A percentile compares a stretch with the other conserved stretches of the same genome.
phyloP scores from a whole-genome alignment of 768 basidiomycete species.

The Termitomyces bulborhizus region DNA sequence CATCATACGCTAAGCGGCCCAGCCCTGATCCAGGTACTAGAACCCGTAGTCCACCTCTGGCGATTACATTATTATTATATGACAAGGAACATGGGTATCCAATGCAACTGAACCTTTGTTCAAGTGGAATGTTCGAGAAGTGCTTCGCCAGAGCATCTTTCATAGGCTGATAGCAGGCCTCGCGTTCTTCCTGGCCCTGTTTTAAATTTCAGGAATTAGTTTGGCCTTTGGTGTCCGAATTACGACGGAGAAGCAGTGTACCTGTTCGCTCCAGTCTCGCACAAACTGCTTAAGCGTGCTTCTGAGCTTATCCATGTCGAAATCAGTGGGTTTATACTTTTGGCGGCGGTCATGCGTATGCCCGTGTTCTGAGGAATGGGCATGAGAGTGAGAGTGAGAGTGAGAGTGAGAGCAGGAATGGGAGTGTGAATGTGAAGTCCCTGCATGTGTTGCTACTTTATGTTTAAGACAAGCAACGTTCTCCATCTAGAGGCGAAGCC shows the following conservation, averaged over 20 bases:
- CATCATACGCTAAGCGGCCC: constrained; percentile 82
- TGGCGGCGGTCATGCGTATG: constrained; percentile 27
- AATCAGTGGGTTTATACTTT: constrained; percentile 51
- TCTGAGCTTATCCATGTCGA: constrained; percentile 85
- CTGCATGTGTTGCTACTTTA: background rate
- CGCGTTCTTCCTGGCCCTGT: constrained; percentile 76
- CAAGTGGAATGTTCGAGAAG: constrained; percentile 48
- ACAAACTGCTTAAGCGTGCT: constrained; percentile 93
- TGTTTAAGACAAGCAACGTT: background rate
- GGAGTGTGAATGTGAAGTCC: constrained; percentile 2
- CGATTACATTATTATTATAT: background rate
- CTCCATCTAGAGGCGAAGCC: background rate
- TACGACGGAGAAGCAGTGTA: constrained; percentile 18
- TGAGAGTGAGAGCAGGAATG: constrained; percentile 17
- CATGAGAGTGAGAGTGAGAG: constrained; percentile 16
- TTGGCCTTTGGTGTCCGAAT: background rate
- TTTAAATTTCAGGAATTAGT: background rate
- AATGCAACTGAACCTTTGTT: constrained; percentile 41
- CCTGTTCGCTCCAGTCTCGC: constrained; percentile 88
- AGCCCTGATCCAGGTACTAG: constrained; percentile 90
- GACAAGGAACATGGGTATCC: constrained; percentile 5
- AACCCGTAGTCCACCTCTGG: constrained; percentile 55
- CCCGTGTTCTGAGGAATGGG: constrained; percentile 20
- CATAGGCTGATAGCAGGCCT: constrained; percentile 76
- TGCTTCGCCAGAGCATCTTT: constrained; percentile 63